A percentile compares a stretch with the other conserved stretches of the same genome.
Evolutionary conservation across 2,329 filamentous ascomycete species (phyloP).

Genomic region (Pyricularia sp.): DNA sequence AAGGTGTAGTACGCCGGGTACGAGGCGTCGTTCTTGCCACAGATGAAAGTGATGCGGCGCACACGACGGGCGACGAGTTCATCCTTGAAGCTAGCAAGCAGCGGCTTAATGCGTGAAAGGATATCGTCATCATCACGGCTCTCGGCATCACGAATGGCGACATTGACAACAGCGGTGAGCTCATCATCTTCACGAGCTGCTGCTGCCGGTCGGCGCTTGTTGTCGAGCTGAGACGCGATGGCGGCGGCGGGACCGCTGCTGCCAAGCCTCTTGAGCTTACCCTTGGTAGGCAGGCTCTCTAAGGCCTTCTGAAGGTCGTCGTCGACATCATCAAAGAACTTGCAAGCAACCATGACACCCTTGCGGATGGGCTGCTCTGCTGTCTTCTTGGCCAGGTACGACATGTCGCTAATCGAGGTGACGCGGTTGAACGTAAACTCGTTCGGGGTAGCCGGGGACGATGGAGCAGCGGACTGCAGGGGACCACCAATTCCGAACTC

Average conservation of each 20-base stretch:
- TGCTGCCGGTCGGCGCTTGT: conserved; percentile 56
- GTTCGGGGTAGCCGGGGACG: conserved; percentile 69
- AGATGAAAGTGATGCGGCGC: conserved; percentile 91
- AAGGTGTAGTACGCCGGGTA: conserved; percentile 98
- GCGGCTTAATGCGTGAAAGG: conserved; percentile 60
- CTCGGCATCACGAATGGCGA: conserved; percentile 85
- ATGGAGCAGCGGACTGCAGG: conserved; percentile 69
- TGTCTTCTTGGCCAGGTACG: conserved; percentile 67
- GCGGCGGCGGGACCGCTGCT: conserved; percentile 29
- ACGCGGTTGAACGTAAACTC: conserved; percentile 66
- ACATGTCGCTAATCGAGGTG: conserved; percentile 94
- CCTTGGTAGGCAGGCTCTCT: conserved; percentile 62
- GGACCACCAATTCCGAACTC: conserved; percentile 68
- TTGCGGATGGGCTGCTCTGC: conserved; percentile 74
- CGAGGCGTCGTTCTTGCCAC: conserved; percentile 84
- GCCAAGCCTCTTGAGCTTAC: conserved; percentile 39
- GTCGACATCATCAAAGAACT: conserved; percentile 89
- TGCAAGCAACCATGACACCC: conserved; percentile 89
- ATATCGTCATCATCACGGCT: conserved; percentile 73
- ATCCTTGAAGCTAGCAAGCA: conserved; percentile 73
- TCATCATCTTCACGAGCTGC: conserved; percentile 59
- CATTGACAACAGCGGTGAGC: conserved; percentile 83
- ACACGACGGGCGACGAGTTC: conserved; percentile 76
- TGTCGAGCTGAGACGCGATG: conserved; percentile 63
- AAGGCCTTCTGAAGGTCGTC: conserved; percentile 77